Evolutionary conservation across 768 basidiomycete genomes (phyloP), one percentile per base, ranked within the genome.

Genomic region (Phylloporus sp.): DNA sequence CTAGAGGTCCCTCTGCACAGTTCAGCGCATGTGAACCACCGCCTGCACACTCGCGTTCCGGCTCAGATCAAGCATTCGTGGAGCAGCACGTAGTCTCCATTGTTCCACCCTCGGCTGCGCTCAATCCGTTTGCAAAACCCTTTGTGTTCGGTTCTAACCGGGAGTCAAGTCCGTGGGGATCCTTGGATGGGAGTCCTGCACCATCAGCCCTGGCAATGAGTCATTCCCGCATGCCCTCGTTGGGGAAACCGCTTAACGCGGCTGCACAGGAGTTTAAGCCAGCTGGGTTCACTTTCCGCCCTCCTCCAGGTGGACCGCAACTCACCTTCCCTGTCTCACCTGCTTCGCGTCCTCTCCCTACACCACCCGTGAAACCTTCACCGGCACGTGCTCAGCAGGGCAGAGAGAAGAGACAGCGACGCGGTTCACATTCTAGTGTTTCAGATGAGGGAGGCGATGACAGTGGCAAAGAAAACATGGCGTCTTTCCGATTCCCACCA

Each of bases 241-340:
- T 84, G 43, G 81, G 81, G 23, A 85, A 83, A 59, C 80, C 84
- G n/a, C 79, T 93, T 50, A 93, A 91, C 62, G 81, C 81, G 6
- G 78, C 84, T 20, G 91, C 91, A 3, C 79, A 79, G 13, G 91
- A 91, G 66, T 93, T 93, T 71, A 91, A 85, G 62, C 91, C 91
- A 8, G 68, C 71, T 4, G 77, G 78, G 16, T 92, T 92, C 69
- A 88, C 81, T 16, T 92, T 93, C 79, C 76, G 77, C n/a, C 80
- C 83, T 27, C 85, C 87, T 13, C 68, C 79, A 10, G 85, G 80
- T 45, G 80, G 80, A 6, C 86, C 88, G 16, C 75, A 80, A 42
- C 75, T 89, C 69, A 41, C 62, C 32, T 60, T 70, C 55, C 67
- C 75, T 23, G 48, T 56, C 7, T 57, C 67, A 24, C 59, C 66